phyloP scores from a whole-genome alignment of 371 early-diverging fungal species.

The Vittaforma corneae region DNA sequence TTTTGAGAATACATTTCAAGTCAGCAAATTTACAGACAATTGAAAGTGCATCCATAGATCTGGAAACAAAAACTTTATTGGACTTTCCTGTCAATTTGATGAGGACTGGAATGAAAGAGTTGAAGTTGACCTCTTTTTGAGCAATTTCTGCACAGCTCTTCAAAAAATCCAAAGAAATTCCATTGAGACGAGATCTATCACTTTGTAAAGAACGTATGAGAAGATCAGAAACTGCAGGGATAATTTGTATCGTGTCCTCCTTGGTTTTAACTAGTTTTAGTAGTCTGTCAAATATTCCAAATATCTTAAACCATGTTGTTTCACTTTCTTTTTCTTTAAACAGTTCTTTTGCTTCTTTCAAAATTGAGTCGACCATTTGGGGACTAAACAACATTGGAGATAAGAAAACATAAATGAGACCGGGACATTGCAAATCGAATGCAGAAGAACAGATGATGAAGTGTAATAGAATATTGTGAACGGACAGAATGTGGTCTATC shows the following conservation, averaged over 20 bases:
- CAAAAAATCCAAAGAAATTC: conserved; percentile 30
- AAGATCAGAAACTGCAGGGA: conserved; percentile 8
- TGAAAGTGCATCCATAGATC: conserved; percentile 24
- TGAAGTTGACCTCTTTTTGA: conserved; percentile 1
- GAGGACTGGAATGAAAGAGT: conserved; percentile 10
- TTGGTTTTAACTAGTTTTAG: neutral
- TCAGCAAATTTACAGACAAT: conserved; percentile 18
- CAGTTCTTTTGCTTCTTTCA: conserved; percentile 17
- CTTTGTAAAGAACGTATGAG: conserved; percentile 34
- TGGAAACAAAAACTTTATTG: conserved; percentile 29
- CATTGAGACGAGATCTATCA: conserved; percentile 43
- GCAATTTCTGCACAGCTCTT: conserved; percentile 14
- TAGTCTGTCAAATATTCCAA: conserved; percentile 20
- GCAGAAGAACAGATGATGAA: too few relatives aligned
- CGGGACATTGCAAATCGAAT: too few relatives aligned
- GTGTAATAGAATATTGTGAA: too few relatives aligned
- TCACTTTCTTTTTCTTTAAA: conserved; percentile 44
- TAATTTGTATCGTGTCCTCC: neutral
- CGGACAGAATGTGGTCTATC: too few relatives aligned
- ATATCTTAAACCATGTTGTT: conserved; percentile 41
- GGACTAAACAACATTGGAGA: too few relatives aligned
- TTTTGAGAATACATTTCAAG: conserved; percentile 3
- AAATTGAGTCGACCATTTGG: neutral
- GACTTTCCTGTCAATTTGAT: conserved; percentile 35
- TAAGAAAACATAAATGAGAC: too few relatives aligned